Evolutionary conservation across 805 yeast species (phyloP), one percentile per base, ranked within the genome.

Genomic region (Pichia thaimueangensis): DNA sequence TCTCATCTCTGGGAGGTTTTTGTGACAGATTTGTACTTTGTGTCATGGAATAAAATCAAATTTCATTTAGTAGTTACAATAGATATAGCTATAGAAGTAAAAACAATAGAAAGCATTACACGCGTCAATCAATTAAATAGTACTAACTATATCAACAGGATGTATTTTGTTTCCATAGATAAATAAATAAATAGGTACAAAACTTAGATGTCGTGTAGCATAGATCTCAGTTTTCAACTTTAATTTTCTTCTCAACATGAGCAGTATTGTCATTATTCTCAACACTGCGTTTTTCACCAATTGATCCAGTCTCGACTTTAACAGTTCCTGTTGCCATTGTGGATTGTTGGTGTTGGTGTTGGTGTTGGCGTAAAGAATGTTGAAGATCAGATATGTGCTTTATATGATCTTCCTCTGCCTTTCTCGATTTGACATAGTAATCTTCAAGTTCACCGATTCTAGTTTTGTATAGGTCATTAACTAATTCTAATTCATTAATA

Each of bases 401-500:
- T 19, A 17, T 22, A 17, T 28, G 23, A 8, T 29, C 22, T 13
- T 15, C 17, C 38, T 38, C 33, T 9, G 29, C 29, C 42, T 71
- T 66, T 47, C 76, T 68, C 0, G 76, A 71, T 6, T 78, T 80
- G 45, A 64, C 69, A 54, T 76, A 81, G 73, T 71, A 67, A 17
- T 78, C 78, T 63, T 91, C 96, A 49, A 91, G 69, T 57, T 91
- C 96, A 59, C 74, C 69, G 34, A 91, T 86, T 51, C 95, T 76
- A 6, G 91, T 76, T 52, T 86, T 76, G 67, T 87, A 86, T 45
- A 91, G 66, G 58, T 89, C 97, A 54, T 88, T 89, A 31, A 91
- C 95, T 33, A 89, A 69, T 59, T 91, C 97, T 47, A 91, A 71
- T 59, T 91, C 97, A 11, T 84, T 77, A 19, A 89, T 86, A 45